phyloP scores from a whole-genome alignment of 2,329 filamentous ascomycete genomes.

The Neonectria coccinea region DNA sequence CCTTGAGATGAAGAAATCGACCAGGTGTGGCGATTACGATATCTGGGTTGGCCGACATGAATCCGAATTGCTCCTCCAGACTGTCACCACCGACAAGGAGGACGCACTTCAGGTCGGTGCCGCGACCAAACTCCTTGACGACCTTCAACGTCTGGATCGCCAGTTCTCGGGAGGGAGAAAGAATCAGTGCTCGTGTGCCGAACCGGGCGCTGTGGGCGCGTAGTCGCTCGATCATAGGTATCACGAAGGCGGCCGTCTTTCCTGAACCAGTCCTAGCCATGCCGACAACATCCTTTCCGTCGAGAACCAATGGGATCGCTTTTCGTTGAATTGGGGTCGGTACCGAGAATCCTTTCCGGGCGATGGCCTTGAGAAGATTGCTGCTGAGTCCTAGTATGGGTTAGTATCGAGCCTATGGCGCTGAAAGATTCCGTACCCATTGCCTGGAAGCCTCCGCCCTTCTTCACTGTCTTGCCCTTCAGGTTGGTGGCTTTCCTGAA shows the following conservation, averaged over 20 bases:
- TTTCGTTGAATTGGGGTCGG: slow-evolving; percentile 98
- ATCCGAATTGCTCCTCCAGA: slow-evolving; percentile 92
- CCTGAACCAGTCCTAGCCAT: slow-evolving; percentile 99
- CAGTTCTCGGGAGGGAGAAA: slow-evolving; percentile 94
- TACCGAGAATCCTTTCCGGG: slow-evolving; percentile 93
- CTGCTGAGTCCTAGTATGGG: slow-evolving; percentile 74
- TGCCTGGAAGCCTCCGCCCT: slow-evolving; percentile 94
- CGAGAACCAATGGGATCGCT: slow-evolving; percentile 90
- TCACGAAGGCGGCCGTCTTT: slow-evolving; percentile 98
- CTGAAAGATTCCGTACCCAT: slow-evolving; percentile 72
- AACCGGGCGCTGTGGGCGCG: slow-evolving; percentile 89
- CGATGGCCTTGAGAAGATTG: slow-evolving; percentile 88
- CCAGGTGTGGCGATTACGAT: slow-evolving; percentile 98
- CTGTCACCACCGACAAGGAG: slow-evolving; percentile 95
- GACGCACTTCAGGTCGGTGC: slow-evolving; percentile 91
- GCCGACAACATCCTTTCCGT: slow-evolving; percentile 94
- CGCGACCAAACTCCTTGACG: slow-evolving; percentile 91
- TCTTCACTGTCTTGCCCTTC: slow-evolving; percentile 89
- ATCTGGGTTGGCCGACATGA: slow-evolving; percentile 94
- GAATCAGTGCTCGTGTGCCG: slow-evolving; percentile 85
- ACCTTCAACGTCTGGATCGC: slow-evolving; percentile 96
- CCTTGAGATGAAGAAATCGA: slow-evolving; percentile 94
- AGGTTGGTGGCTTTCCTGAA: slow-evolving; percentile 87
- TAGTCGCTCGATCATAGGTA: slow-evolving; percentile 96
- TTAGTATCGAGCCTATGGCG: slow-evolving; percentile 28